Evolutionary conservation across 2,329 filamentous ascomycete genomes (phyloP), one percentile per base, ranked within the genome.

Genomic region (Colletotrichum sidae): DNA sequence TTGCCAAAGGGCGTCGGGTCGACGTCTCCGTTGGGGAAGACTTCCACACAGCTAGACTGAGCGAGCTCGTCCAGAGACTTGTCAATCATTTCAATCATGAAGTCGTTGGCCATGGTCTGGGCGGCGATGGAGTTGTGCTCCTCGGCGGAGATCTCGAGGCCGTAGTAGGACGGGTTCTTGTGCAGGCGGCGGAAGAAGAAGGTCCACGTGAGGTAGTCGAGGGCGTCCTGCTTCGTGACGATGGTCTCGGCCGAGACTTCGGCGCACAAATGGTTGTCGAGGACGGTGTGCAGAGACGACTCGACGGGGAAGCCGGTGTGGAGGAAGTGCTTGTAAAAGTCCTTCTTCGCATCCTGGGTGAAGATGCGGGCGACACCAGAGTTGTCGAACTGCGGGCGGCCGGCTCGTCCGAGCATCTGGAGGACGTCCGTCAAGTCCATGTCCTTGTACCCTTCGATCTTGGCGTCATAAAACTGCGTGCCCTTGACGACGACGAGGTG

Each of bases 321-420:
- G 59, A 99, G 80, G 81, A 99, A 99, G 79, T 99, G 96, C 82
- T 99, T 99, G 81, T 99, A 99, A 78, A 99, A 99, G 65, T 96
- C 93, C 79, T 99, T 99, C 84, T 98, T 99, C 2, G 95, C 84
- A 72, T 98, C 94, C 73, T 99, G 94, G 0, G 96, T 99, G 75
- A 99, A 97, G 74, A 99, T 99, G 37, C 95, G 90, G 9, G 96
- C 96, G 62, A 99, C 96, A 70, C 96, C 96, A 0, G 94, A 97
- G 58, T 90, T 92, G 77, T 99, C 96, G 76, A 99, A 99, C 75
- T 99, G 96, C 4, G 96, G 96, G 68, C 96, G 92, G 13, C 96
- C 96, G 11, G 96, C 96, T 79, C 96, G 91, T 71, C 96, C 96
- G 35, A 99, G 84, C 96, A 99, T 99, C 79, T 99, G 96, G 67